Conservation (phyloP, 1,284 basidiomycete species). For the Ceratobasidium theobromae region DNA sequence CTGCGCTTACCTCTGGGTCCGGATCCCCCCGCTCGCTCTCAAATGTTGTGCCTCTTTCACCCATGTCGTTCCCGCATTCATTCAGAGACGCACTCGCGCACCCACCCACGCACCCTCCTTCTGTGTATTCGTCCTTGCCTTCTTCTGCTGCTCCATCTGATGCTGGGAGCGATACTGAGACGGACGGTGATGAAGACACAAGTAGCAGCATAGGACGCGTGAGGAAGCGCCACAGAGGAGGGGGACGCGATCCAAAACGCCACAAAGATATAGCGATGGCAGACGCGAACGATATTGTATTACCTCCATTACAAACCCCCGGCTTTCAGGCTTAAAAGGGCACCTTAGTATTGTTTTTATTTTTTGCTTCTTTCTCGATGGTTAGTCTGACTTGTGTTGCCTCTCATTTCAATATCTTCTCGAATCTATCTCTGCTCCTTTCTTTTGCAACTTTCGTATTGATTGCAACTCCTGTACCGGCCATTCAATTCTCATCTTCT, state of each 20-base stretch:
- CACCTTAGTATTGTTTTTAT: neutral
- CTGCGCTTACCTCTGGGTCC: conserved; percentile 27
- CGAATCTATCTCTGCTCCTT: too few species aligned
- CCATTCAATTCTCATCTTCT: too few species aligned
- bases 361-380: neutral
- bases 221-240: conserved; percentile 29
- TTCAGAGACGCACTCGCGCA: conserved; percentile 23
- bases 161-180: conserved; percentile 30
- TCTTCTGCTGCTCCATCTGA: conserved; percentile 22
- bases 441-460: too few species aligned
- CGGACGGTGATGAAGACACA: conserved; percentile 19
- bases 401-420: too few species aligned
- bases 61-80: conserved; percentile 30
- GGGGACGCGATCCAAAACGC: conserved; percentile 26
- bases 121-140: conserved; percentile 19
- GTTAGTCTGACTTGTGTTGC: neutral
- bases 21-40: conserved; percentile 28
- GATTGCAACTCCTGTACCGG: too few species aligned
- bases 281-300: neutral
- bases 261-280: conserved; percentile 16
- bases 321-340: conserved; percentile 13
- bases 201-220: conserved; percentile 4
- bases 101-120: conserved; percentile 14
- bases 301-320: conserved; percentile 1
- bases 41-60: conserved; percentile 22